A percentile compares a stretch with the other conserved stretches of the same genome.
Conservation (phyloP, 805 yeast species). For the Saccharomyces eubayanus region DNA sequence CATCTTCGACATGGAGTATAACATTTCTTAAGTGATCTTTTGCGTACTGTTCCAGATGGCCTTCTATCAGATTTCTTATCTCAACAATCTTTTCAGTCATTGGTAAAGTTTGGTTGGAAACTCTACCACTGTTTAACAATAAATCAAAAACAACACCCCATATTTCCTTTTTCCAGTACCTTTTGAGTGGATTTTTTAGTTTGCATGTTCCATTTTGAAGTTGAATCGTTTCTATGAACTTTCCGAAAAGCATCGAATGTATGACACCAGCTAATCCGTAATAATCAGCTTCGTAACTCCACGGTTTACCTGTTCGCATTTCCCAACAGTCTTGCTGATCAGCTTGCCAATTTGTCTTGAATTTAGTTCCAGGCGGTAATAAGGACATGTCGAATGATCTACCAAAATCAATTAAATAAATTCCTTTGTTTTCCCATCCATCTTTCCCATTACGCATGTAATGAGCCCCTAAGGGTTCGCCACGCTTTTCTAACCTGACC, state of each 20-base stretch:
- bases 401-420: slow-evolving; percentile 72
- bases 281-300: slow-evolving; percentile 79
- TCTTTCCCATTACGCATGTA: slow-evolving; percentile 32
- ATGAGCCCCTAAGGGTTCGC: slow-evolving; percentile 11
- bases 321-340: slow-evolving; percentile 69
- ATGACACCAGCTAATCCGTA: slow-evolving; percentile 71
- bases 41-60: neutral
- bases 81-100: neutral
- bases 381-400: slow-evolving; percentile 64
- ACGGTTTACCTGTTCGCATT: slow-evolving; percentile 48
- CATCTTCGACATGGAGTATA: neutral
- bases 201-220: slow-evolving; percentile 26
- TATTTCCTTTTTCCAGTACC: slow-evolving; percentile 62
- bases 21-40: neutral
- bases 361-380: slow-evolving; percentile 43
- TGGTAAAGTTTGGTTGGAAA: neutral
- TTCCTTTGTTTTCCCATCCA: slow-evolving; percentile 47
- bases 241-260: slow-evolving; percentile 67
- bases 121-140: slow-evolving; percentile 49
- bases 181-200: slow-evolving; percentile 44
- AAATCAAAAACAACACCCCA: slow-evolving; percentile 63
- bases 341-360: slow-evolving; percentile 50
- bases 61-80: neutral
- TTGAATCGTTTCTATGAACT: slow-evolving; percentile 41
- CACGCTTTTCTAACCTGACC: slow-evolving; percentile 42